These are phyloP conservation scores for Aristolochia contorta DNA, from an alignment of 164 flowering plant species.

Conservation along the genomic window DNA sequence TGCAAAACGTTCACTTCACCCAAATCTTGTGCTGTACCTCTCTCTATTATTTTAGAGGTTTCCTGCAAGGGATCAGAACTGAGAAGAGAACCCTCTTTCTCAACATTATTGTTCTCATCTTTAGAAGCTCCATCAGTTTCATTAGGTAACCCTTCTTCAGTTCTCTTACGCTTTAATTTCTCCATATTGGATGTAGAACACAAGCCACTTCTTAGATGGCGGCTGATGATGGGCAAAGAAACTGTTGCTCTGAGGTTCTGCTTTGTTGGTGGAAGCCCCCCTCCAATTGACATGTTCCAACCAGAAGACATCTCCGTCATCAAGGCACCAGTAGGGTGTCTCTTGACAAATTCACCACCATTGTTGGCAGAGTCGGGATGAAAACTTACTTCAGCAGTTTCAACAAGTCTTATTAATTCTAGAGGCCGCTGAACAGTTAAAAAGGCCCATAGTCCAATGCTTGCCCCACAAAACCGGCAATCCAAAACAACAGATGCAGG, in stretches of 20 bases:
- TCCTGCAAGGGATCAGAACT: conserved; percentile 8
- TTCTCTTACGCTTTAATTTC: conserved; percentile 8
- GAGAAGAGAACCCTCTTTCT: conserved; percentile 1
- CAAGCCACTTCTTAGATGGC: conserved; percentile 52
- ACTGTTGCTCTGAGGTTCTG: conserved; percentile 78
- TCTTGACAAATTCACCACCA: conserved; percentile 7
- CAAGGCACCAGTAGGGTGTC: conserved; percentile 10
- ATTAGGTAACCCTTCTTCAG: conserved; percentile 8
- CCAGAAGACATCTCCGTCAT: conserved; percentile 13
- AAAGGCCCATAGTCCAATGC: conserved; percentile 87
- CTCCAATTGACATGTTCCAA: conserved; percentile 71
- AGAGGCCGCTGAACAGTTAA: conserved; percentile 49
- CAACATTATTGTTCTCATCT: conserved; percentile 1
- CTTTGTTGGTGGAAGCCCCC: conserved; percentile 85
- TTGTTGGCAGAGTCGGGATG: conserved; percentile 12
- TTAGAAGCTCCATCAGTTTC: conserved; percentile 11
- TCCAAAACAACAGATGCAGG: conserved; percentile 75
- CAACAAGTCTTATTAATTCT: conserved; percentile 56
- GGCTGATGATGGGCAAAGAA: conserved; percentile 72
- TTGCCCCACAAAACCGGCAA: conserved; percentile 86
- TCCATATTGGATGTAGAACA: conserved; percentile 19
- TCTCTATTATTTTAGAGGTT: conserved; percentile 3
- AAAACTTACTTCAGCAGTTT: conserved; percentile 35
- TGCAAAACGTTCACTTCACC: neutral
- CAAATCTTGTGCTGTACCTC: conserved; percentile 8